phyloP scores from a whole-genome alignment of 257 asterid species.

The Salvia rosmarinus region DNA sequence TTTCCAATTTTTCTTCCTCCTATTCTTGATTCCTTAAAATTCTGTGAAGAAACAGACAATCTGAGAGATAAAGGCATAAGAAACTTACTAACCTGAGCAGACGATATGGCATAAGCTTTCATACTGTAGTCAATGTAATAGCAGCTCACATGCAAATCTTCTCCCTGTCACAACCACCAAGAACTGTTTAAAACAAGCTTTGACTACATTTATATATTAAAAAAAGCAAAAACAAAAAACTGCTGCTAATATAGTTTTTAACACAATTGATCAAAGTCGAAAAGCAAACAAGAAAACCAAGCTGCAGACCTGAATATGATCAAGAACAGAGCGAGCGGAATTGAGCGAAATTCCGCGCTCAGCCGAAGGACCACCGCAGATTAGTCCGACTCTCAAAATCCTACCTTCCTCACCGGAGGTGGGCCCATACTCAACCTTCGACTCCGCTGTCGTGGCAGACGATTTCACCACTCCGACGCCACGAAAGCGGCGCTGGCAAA shows the following conservation, averaged over 20 bases:
- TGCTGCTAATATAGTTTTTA: not conserved
- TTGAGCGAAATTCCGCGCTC: slow-evolving; percentile 89
- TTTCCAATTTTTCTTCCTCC: not conserved
- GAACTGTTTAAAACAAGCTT: slow-evolving; percentile 7
- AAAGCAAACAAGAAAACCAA: not conserved
- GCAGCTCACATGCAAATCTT: slow-evolving; percentile 77
- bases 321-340: slow-evolving; percentile 89
- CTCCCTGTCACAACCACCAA: slow-evolving; percentile 54
- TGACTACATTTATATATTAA: not conserved
- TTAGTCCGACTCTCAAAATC: slow-evolving; percentile 66
- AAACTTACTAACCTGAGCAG: slow-evolving; percentile 68
- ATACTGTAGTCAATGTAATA: slow-evolving; percentile 73
- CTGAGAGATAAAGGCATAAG: not conserved
- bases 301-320: slow-evolving; percentile 69
- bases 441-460: slow-evolving; percentile 35
- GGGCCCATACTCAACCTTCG: slow-evolving; percentile 35
- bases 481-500: slow-evolving; percentile 29
- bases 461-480: slow-evolving; percentile 42
- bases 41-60: not conserved
- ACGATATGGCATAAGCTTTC: slow-evolving; percentile 73
- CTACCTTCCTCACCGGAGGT: slow-evolving; percentile 39
- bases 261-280: not conserved
- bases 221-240: not conserved
- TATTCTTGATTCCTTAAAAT: not conserved
- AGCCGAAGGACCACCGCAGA: slow-evolving; percentile 91